A percentile compares a stretch with the other conserved stretches of the same genome.
These are phyloP conservation scores for Globisporangium perplexum DNA, from an alignment of 352 stramenopile species.

Conservation along the genomic window DNA sequence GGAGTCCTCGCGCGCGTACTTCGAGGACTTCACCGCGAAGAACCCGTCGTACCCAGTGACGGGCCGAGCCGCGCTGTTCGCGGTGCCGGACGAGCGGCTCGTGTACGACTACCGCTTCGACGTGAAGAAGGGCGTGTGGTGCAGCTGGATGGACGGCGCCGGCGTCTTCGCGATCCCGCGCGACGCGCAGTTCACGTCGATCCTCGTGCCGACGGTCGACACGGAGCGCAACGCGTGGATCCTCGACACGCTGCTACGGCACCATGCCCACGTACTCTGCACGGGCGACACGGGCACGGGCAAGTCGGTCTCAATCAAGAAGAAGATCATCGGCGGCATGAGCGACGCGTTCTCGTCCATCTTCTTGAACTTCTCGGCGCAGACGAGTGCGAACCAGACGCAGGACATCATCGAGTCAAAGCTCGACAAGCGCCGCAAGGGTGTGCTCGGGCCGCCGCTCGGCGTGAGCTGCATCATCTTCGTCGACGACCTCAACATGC, in stretches of 20 bases:
- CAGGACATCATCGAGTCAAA: slow-evolving; percentile 94
- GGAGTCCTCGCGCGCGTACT: slow-evolving; percentile 37
- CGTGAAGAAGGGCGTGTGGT: slow-evolving; percentile 76
- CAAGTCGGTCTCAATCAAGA: slow-evolving; percentile 92
- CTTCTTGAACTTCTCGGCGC: slow-evolving; percentile 91
- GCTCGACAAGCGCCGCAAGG: slow-evolving; percentile 92
- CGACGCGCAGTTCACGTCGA: slow-evolving; percentile 80
- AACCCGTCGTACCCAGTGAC: slow-evolving; percentile 62
- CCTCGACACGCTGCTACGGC: slow-evolving; percentile 81
- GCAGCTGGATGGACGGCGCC: slow-evolving; percentile 61
- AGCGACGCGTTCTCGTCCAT: slow-evolving; percentile 83
- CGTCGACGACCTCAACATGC: slow-evolving; percentile 95
- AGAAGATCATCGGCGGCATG: slow-evolving; percentile 85
- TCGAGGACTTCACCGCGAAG: slow-evolving; percentile 86
- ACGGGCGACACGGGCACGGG: slow-evolving; percentile 92
- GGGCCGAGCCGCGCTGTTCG: slow-evolving; percentile 22
- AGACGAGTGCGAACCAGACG: slow-evolving; percentile 92
- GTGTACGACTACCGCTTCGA: slow-evolving; percentile 93
- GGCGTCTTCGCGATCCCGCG: slow-evolving; percentile 54
- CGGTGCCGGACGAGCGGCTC: slow-evolving; percentile 55
- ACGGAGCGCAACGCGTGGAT: slow-evolving; percentile 91
- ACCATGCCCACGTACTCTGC: slow-evolving; percentile 89
- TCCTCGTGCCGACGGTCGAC: slow-evolving; percentile 92
- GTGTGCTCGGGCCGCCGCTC: slow-evolving; percentile 85
- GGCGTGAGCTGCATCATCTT: slow-evolving; percentile 91